Base-by-base conservation (phyloP, 2,329 filamentous ascomycete species). In the Botryotinia globosa region DNA sequence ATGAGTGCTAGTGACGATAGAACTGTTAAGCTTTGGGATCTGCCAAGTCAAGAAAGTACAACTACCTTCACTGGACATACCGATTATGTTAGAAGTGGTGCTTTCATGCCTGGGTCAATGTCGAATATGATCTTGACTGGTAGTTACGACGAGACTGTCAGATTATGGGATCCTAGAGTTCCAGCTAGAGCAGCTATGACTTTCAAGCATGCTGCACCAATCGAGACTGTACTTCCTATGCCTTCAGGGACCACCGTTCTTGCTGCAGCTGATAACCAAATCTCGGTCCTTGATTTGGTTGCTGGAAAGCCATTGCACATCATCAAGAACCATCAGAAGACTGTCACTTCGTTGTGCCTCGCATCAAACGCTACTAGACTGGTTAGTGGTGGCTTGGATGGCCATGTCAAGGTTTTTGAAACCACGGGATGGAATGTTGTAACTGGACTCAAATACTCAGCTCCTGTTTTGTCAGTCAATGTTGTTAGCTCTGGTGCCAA, bases 321-420 rank as follows among this genome's bases (percentile, higher is more conserved):
- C 80, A 91, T 99, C 75, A 91, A 91, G 77, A 98, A 97, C 81
- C 96, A 99, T 83, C 96, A 99, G 81, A 99, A 98, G 88, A 97
- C 96, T 0, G 94, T 99, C 74, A 98, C 96, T 0, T 91, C 92
- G 12, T 87, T 99, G 71, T 91, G 91, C 69, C 85, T 97, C 48
- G 94, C 94, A 12, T 94, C 93, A 62, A 89, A 92, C 77, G 93
- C 92, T 64, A 89, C 89, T 68, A 89, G 96, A 68, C 87, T 99
- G 72, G 88, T 99, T 71, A 94, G 91, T 76, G 96, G 94, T 82
- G 94, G 91, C 32, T 86, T 99, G 63, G 96, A 99, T 81, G 97
- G 96, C 16, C 96, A 98, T 82, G 91, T 98, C 84, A 99, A 99
- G 84, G 90, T 99, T 56, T 98, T 97, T 79, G 95, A 98, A 83